Base-by-base conservation (phyloP, 495 filamentous ascomycete genomes). In the Hypoxylon cercidicola region DNA sequence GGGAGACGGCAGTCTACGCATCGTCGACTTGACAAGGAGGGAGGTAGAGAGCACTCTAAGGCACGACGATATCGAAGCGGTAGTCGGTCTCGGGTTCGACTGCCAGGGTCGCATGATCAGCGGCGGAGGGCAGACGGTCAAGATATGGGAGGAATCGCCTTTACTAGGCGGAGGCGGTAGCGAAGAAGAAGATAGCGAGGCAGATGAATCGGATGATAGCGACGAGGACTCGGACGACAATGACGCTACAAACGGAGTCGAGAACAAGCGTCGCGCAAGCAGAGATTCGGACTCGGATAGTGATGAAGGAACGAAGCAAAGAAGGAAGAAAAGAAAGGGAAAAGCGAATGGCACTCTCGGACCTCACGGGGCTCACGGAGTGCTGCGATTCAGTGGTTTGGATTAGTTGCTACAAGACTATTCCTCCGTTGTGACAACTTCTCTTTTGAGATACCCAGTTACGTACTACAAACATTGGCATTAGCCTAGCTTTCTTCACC, bases 51-150 rank as follows among this genome's bases (percentile, higher is more conserved):
- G 60, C n/a, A 75, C 80, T 46, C 74, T 93, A 41, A 81, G 82
- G 72, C 93, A 97, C 75, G 89, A 96, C 72, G 93, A 96, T 60
- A 76, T 93, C 15, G 93, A 96, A 69, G 88, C 88, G 15, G 91
- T 96, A 12, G 83, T 93, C 8, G 86, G 85, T 10, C 65, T 97
- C 12, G 89, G 85, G 16, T 96, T 96, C 65, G 93, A 96, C 75
- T 89, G 89, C 45, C 86, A 88, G 45, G 89, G 92, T 50, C 84
- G 93, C 48, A 85, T 97, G 85, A 90, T 97, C 50, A 93, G 88
- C 73, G 93, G 91, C 35, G 93, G 93, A 51, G 93, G 93, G 2
- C 83, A 84, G 68, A 81, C 87, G 0, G 83, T 97, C 64, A 97
- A 97, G 78, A 88, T 97, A 9, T 97, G 93, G 93, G 80, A 88